Base-by-base conservation (phyloP, 2,329 filamentous ascomycete genomes). In the Bipolaris gigantea region DNA sequence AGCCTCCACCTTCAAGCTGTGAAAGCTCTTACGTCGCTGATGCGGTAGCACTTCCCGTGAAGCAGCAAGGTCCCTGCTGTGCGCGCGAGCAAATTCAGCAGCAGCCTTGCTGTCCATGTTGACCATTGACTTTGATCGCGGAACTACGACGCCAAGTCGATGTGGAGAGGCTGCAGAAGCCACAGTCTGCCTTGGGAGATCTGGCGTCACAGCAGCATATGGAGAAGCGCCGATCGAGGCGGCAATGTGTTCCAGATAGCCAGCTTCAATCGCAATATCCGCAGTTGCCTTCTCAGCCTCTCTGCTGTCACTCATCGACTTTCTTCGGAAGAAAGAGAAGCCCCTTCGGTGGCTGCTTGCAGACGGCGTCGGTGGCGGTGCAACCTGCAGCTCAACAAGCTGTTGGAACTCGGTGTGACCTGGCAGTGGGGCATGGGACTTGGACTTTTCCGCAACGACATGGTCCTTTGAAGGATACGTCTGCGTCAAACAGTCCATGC, bases 201-300 rank as follows among this genome's bases (percentile, higher is more conserved):
- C 40, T 33, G 61, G 48, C 58, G 70, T 74, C 15, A 77, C 74
- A 34, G 74, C 69, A 49, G 79, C 77, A 55, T 79, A 80, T 5
- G 77, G 76, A 10, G 74, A 77, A 18, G 64, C 59, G 19, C 78
- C 78, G 0, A 80, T 67, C 4, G 75, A 68, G 10, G 71, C 63
- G 4, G 75, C 74, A 5, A 77, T 76, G 2, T 74, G 76, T 15
- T 72, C 75, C 33, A 79, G 71, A 56, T 79, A 70, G 25, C 72
- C 68, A 13, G 74, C 63, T 27, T 59, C 65, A n/a, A 63, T 49
- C 33, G 63, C 52, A 23, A 55, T 40, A 33, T 59, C 46, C n/a
- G 60, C 54, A 13, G 66, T 50, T 30, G 58, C 59, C 5, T 49
- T 50, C 33, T 55, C 51, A 9, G 30, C 15, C n/a, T 23, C 18